Base-by-base conservation (phyloP, 208 protist species). In the Trypanosoma boissoni region DNA sequence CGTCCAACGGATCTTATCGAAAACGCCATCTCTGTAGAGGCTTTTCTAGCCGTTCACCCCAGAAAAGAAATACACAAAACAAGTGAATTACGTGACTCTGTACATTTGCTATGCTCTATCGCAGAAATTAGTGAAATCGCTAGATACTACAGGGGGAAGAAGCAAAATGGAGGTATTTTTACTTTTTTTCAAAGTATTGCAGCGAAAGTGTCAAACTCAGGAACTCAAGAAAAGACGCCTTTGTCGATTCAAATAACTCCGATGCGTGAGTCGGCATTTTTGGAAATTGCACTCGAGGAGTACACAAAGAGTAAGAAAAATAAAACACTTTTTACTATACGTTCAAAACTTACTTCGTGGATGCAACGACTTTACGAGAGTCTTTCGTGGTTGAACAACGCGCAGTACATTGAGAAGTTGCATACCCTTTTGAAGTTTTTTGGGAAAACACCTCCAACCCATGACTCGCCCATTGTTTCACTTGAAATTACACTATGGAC, bases 401-500 rank as follows among this genome's bases (percentile, higher is more conserved):
- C 1, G n/a, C 31, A 37, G 21, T 88, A 82, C 37, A 55, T 51
- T 12, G 31, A 36, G 1, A 75, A 76, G 10, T 48, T 88, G n/a
- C 23, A 54, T 24, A 70, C 49, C 10, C 52, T 84, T 26, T 76
- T 81, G 20, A 29, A 36, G 20, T 1, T 66, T 7, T 74, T 88
- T 55, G 66, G 63, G 7, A 46, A 49, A 18, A 58, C 12, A 37
- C 31, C 6, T 18, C 56, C 32, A 54, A 20, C 41, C 54, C 39
- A n/a, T 7, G 36, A 46, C n/a, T 37, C 41, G 4, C 64, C 82
- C 12, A 31, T 74, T 3, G 46, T 70, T 12, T 70, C 55, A 45
- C 61, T 89, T 12, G 82, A 89, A 64, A 54, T 76, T 20, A 63
- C 42, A 1, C 59, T 89, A 14, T 75, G 80, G 29, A 58, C 61